Evolutionary conservation across 129 eudicot species (phyloP), one percentile per base, ranked within the genome.

Genomic region (Dittrichia graveolens): DNA sequence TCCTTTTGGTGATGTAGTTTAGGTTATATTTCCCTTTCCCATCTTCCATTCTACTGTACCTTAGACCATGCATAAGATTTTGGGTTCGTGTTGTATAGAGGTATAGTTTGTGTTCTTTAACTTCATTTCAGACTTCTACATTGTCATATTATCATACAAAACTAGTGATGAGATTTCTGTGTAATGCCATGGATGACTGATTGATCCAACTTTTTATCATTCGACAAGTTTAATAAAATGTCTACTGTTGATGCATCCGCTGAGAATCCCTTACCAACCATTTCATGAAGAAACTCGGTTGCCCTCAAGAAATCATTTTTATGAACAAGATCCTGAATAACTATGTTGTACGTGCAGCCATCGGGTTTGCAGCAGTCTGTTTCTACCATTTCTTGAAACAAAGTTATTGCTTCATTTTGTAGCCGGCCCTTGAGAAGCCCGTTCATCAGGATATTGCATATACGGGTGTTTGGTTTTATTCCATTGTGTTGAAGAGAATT

Each of bases 51-150:
- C 35, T 54, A 70, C 71, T 82, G 87, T 79, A 73, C 39, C 75
- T 43, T 75, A 76, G 78, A 76, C 75, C 11, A 49, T 82, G 65
- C 79, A 67, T 46, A 78, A 75, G 86, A 81, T 83, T 81, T 86
- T 83, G 65, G 63, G 77, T 55, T 58, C 60, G 66, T 75, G 85
- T 69, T 86, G 86, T 87, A 87, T 72, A 87, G 88, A 71, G 82
- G 84, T 75, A 78, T 79, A 83, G 88, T 71, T 77, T 74, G 81
- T 82, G 83, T 57, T 73, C 58, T 63, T 78, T 14, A 54, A 15
- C 55, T 70, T 43, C 42, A 3, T 6, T 72, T 24, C 45, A 8
- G 41, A 50, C 50, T 65, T 55, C 54, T 80, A 66, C 76, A 58
- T 59, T 70, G 62, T 69, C 34, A 55, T 46, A 53, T 58, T 61